Base-by-base conservation (phyloP, 306 rosid genomes). In the Glycyrrhiza uralensis region DNA sequence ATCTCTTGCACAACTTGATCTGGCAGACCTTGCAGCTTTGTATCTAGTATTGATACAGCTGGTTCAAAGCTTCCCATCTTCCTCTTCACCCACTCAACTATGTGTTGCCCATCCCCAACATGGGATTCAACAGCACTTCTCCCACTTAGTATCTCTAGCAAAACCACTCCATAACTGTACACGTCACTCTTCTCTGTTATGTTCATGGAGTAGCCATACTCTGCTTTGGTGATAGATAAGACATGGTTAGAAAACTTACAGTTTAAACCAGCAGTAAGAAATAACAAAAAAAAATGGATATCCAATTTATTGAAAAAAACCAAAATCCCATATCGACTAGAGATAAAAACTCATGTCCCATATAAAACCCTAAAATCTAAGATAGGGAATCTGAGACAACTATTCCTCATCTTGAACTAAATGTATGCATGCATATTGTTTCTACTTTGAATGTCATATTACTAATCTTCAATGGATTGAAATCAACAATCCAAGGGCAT, bases 111-210 rank as follows among this genome's bases (percentile, higher is more conserved):
- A 50, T 88, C 97, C 76, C 88, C 99, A 5, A 81, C 71, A 6
- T 86, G 92, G 13, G 88, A 46, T 49, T 95, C 93, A 0, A 95
- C 90, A 1, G 99, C 99, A 11, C 90, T 88, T 1, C 97, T 87
- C 5, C 99, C 96, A 3, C 96, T 89, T 77, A 95, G 82, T 72
- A 92, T 95, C 86, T 89, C 97, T 36, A 95, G 83, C 81, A 95
- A 76, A 6, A 95, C 99, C 50, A 95, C 96, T 50, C 99, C 99
- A 74, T 86, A 95, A 50, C 99, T 95, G 71, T 95, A 95, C 10
- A 95, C 99, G 17, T 95, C 99, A 56, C 99, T 95, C 86, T 95
- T 95, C 80, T 95, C 96, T 4, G 99, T 95, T 86, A 95, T 95
- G 88, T 95, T 89, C 99, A 91, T 89, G 38, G 97, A 83, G 85